Base-by-base conservation (phyloP, 2,329 filamentous ascomycete species). In the Diplocarpon mali region DNA sequence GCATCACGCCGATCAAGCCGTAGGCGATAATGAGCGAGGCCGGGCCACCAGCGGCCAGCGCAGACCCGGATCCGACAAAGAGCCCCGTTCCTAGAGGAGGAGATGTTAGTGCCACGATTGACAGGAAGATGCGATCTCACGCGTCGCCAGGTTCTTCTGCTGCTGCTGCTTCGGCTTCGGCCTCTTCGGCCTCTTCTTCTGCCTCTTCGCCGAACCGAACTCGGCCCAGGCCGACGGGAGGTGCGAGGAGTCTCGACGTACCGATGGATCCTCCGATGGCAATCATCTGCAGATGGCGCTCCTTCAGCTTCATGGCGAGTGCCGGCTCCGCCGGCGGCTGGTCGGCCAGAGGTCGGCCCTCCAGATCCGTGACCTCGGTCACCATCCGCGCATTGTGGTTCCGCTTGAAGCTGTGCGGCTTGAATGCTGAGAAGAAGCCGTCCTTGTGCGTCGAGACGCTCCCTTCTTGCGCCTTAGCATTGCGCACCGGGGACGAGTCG, bases 281-380 rank as follows among this genome's bases (percentile, higher is more conserved):
- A 49, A 82, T 78, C 76, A 82, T 80, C 62, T 81, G 76, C 10
- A 81, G 73, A 59, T 81, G 78, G n/a, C 77, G 71, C 13, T 73
- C 65, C 2, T 73, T 75, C 11, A 80, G 66, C 35, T 72, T 69
- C 5, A 77, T 72, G 15, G 67, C 67, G 10, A 81, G 65, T 24
- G 20, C 20, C 20, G 20, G 20, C 20, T 24, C 44, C 6, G 44
- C 44, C 13, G 39, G 44, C 16, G 44, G 44, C 24, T 46, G 39
- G 11, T 46, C 44, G 5, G 44, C 34, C 8, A 46, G 39, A 16
- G 44, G 44, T n/a, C 44, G 35, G 10, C 39, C 44, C 20, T 46
- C 44, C 3, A 35, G 7, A 29, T 46, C 44, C 2, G 44, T 46
- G 1, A 39, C 44, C 29, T 46, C 44, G 11, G 38, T 46, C 14